Evolutionary conservation across 345 rosid genomes (phyloP).

Genomic region (Ricinus communis): DNA sequence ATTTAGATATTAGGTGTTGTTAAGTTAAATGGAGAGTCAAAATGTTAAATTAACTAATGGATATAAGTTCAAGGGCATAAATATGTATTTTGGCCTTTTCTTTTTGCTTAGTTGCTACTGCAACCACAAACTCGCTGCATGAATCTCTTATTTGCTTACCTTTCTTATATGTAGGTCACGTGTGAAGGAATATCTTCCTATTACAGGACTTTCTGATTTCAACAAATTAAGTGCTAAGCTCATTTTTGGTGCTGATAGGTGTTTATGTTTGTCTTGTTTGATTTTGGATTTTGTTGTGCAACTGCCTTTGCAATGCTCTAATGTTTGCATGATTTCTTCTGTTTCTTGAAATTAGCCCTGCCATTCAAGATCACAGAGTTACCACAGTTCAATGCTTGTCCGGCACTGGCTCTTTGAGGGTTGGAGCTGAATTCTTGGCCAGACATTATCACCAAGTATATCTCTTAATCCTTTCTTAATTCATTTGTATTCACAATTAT

Average conservation of each 20-base stretch:
- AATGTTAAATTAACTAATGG: too few species aligned
- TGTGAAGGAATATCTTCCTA: constrained; percentile 83
- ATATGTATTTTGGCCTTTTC: too few species aligned
- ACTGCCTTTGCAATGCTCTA: neutral
- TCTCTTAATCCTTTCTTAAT: neutral
- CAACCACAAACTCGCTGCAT: too few species aligned
- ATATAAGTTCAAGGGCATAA: too few species aligned
- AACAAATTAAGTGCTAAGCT: constrained; percentile 87
- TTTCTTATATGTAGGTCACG: constrained; percentile 43
- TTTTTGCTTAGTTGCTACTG: neutral
- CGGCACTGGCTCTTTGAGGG: constrained; percentile 95
- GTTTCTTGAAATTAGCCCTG: constrained; percentile 60
- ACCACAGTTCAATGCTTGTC: constrained; percentile 90
- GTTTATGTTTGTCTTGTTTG: neutral
- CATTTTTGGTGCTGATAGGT: constrained; percentile 77
- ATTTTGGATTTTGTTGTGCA: neutral
- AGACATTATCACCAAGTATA: constrained; percentile 71
- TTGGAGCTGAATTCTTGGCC: constrained; percentile 90
- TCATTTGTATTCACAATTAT: constrained; percentile 5
- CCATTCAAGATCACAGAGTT: constrained; percentile 67
- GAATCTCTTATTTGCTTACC: neutral
- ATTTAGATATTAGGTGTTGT: too few species aligned
- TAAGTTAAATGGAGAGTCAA: too few species aligned
- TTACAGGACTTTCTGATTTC: constrained; percentile 77
- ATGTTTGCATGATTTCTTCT: constrained; percentile 6